Conservation (phyloP, 78 protist genomes). For the Capsaspora owczarzaki region DNA sequence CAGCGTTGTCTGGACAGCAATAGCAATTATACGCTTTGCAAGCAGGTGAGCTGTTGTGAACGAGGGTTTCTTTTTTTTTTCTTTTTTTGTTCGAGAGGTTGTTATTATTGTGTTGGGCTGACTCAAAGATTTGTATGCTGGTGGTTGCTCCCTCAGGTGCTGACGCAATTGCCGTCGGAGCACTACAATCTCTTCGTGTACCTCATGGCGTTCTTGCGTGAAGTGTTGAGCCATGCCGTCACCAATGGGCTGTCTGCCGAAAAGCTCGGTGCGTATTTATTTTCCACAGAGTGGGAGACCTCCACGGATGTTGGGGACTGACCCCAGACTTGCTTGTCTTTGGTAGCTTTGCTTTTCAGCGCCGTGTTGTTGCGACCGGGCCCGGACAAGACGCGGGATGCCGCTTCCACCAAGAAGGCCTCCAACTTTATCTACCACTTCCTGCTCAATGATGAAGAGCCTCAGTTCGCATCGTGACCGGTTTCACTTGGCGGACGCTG, state of each 20-base stretch:
- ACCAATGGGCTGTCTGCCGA: background rate
- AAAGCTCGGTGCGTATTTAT: background rate
- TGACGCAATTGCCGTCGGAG: slow-evolving; percentile 6
- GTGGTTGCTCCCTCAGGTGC: slow-evolving; percentile 28
- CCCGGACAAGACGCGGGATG: too few species aligned
- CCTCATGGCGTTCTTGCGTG: slow-evolving; percentile 23
- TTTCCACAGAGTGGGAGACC: background rate
- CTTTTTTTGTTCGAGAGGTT: slow-evolving; percentile 21
- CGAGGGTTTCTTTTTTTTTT: background rate
- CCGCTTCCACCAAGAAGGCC: too few species aligned
- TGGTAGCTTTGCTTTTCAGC: background rate
- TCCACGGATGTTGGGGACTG: too few species aligned
- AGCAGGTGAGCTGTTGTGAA: background rate
- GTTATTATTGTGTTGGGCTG: slow-evolving; percentile 39
- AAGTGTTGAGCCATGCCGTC: background rate
- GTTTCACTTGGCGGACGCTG: too few species aligned
- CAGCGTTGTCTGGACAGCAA: background rate
- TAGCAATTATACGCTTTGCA: background rate
- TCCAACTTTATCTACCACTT: too few species aligned
- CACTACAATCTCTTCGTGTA: slow-evolving; percentile 15
- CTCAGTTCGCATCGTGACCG: too few species aligned
- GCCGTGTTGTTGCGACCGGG: background rate
- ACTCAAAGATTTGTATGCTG: slow-evolving; percentile 25
- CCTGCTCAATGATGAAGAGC: too few species aligned
- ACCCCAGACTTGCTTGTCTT: background rate